These are phyloP conservation scores for Lolium rigidum DNA, from an alignment of 176 grass and related monocot species.

Conservation along the genomic window DNA sequence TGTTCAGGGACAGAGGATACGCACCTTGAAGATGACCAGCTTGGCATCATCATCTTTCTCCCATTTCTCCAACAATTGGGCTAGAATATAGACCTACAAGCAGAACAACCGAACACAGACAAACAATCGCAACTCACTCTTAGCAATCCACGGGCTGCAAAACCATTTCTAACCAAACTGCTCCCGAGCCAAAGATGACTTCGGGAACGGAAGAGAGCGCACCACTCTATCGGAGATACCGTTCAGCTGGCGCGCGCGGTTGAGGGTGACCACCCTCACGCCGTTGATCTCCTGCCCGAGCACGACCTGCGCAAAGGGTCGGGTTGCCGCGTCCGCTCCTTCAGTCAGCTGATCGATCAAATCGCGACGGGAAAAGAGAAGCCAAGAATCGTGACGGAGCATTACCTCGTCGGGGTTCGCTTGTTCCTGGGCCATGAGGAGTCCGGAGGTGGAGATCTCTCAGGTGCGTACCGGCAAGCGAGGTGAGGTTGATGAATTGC, in stretches of 20 bases:
- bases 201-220: neutral
- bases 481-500: neutral
- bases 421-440: conserved; percentile 54
- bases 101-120: conserved; percentile 5
- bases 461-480: neutral
- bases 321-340: neutral
- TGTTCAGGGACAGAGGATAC: no score
- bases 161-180: neutral
- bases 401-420: conserved; percentile 60
- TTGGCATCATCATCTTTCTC: conserved; percentile 87
- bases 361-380: neutral
- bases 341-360: neutral
- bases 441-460: neutral
- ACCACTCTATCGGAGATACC: conserved; percentile 83
- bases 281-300: conserved; percentile 65
- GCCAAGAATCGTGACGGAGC: neutral
- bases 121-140: neutral
- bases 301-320: conserved; percentile 59
- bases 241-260: conserved; percentile 93
- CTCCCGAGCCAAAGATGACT: neutral
- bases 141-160: neutral
- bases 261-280: conserved; percentile 76
- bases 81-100: conserved; percentile 74
- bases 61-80: conserved; percentile 89
- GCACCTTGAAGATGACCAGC: conserved; percentile 87